Evolutionary conservation across 2,329 filamentous ascomycete genomes (phyloP), one percentile per base, ranked within the genome.

Genomic region (Fusarium piperis): DNA sequence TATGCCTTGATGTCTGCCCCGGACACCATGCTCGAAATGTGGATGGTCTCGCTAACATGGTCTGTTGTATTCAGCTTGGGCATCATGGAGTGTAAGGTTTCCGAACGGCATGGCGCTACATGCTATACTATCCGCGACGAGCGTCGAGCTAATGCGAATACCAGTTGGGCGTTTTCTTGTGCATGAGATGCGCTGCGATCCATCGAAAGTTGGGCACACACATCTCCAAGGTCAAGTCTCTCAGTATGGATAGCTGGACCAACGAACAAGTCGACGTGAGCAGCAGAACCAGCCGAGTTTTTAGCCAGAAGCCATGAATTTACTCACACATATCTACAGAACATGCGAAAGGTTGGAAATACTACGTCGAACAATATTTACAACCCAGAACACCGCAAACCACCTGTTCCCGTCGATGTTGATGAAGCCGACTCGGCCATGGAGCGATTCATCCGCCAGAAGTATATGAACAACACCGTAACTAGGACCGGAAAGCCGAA

Each of bases 231-330:
- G 94, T 99, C 85, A 99, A 99, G 83, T 98, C 95, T 38, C 83
- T 99, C 84, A 98, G 93, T 81, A 98, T 99, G 95, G 96, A 99
- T 83, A 96, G 92, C 74, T 99, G 96, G 96, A 91, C 93, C 55
- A 92, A 92, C 78, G 96, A 98, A 68, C 96, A 99, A 84, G 95
- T 99, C 71, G 96, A 99, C 83, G 95, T 97, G 85, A 83, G 89
- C 83, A 59, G 65, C 36, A 38, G 12, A 13, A 59, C 48, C 30
- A 15, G 16, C 46, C 16, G 6, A 28, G 8, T 13, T 20, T 51
- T 32, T 18, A 18, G 30, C 26, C 36, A 33, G 55, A 28, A 53
- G 18, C 44, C 33, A 39, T 32, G 32, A 11, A 18, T 18, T 7
- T 61, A 52, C 76, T 78, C 53, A 78, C 74, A 65, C n/a, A 16